phyloP scores from a whole-genome alignment of 192 early-diverging fungal species.

The Borealophlyctis nickersoniae region DNA sequence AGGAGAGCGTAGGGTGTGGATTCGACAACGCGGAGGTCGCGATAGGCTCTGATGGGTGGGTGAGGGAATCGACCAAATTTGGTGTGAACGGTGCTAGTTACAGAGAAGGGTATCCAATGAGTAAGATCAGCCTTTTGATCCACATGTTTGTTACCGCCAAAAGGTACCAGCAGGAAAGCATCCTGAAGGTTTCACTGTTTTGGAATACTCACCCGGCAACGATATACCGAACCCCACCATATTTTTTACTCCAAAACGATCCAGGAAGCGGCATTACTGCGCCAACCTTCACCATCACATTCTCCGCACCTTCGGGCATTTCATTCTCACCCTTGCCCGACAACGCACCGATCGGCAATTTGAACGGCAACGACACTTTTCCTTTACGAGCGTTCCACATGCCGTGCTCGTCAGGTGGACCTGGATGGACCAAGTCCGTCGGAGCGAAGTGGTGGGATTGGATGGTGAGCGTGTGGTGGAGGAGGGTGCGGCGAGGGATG shows the following conservation, averaged over 20 bases:
- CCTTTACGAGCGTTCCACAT: constrained; percentile 49
- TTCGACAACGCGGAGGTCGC: constrained; percentile 36
- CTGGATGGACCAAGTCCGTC: constrained; percentile 38
- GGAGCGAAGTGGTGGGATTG: constrained; percentile 36
- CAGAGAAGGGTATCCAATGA: no score
- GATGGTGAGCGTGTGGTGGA: constrained; percentile 27
- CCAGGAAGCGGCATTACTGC: constrained; percentile 33
- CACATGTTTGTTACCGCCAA: not conserved
- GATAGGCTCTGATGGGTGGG: constrained; percentile 16
- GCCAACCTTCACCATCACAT: constrained; percentile 8
- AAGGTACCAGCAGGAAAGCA: constrained; percentile 6
- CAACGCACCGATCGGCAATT: constrained; percentile 17
- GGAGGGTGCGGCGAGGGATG: constrained; percentile 19
- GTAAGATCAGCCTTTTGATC: no score
- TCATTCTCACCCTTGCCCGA: constrained; percentile 13
- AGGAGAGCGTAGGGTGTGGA: constrained; percentile 16
- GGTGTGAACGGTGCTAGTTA: constrained; percentile 14
- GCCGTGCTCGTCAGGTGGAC: constrained; percentile 49
- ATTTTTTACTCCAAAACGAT: constrained; percentile 34
- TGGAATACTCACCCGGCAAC: constrained; percentile 32
- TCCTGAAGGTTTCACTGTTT: not conserved
- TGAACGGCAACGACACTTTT: constrained; percentile 32
- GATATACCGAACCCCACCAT: constrained; percentile 48
- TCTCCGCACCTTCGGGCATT: not conserved
- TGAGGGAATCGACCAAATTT: constrained; percentile 25